Base-by-base conservation (phyloP, 345 rosid genomes). In the Arabis hirsuta region DNA sequence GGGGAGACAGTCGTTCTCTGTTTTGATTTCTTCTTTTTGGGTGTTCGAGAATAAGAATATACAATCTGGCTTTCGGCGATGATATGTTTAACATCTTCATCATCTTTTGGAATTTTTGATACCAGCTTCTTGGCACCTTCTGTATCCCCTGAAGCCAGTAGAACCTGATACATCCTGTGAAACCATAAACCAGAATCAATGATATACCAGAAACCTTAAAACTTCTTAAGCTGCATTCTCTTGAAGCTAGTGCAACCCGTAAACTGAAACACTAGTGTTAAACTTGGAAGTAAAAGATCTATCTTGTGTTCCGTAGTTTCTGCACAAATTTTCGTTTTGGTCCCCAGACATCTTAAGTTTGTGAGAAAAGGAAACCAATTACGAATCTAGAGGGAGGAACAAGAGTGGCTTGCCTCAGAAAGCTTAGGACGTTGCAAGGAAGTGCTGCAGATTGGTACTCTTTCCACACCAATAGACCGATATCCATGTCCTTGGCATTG, bases 111-210 rank as follows among this genome's bases (percentile, higher is more conserved):
- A 19, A 91, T 88, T 61, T 81, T 77, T 11, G 67, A 22, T 47
- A 74, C 82, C 61, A 95, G 6, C 12, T 13, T 48, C 11, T 67
- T 65, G 12, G 96, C 96, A 39, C 80, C 66, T 60, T 61, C 69
- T 14, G 4, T 51, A 71, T 86, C 84, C 27, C 92, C 90, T 36
- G 79, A 79, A 60, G 86, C 96, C 81, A 91, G 59, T 73, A 86
- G 81, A 45, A 81, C 97, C 73, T 90, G 90, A 80, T 89, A 87
- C 97, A 95, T 89, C 89, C 97, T 95, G 86, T 84, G 55, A 74
- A 64, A 20, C 59, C 60, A 67, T 14, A 44, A 26, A 65, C 65
- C 65, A 45, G 16, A 16, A 16, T 16, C 16, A 16, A 16, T 16
- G 16, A 67, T 14, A 44, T 16, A 65, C 65, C 65, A 45, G 6